Base-by-base conservation (phyloP, 2,329 filamentous ascomycete species). In the Fusarium buxicola region DNA sequence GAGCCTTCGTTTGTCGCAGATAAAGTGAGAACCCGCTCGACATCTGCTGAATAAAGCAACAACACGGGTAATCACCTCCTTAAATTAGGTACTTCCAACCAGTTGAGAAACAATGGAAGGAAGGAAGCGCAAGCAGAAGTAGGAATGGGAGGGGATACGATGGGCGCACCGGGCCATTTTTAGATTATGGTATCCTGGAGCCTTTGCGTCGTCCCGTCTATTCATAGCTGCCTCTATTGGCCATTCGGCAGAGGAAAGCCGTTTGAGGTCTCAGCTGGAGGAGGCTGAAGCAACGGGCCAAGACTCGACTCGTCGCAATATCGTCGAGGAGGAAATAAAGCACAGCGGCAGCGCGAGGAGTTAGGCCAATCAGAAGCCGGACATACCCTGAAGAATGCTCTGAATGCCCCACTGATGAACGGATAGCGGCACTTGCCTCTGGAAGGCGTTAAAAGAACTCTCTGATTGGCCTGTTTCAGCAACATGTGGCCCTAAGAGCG, bases 81-180 rank as follows among this genome's bases (percentile, higher is more conserved):
- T 35, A 10, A 50, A 50, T 41, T 5, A n/a, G n/a, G n/a, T n/a
- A 43, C 30, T 39, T 28, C 16, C 12, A 25, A 41, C 30, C 9
- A 10, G 18, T n/a, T 15, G 21, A 32, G 16, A 34, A 36, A 36
- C 32, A 28, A 31, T 16, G 43, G 21, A 24, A 12, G 34, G 27
- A 2, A 43, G 2, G 7, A 15, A 7, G 13, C n/a, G 30, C 27
- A 34, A 41, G 21, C 10, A 15, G 5, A 16, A 16, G 12, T 15
- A 55, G 21, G 11, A 8, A 6, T 15, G 18, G 21, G 15, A 36
- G 13, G 9, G 12, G 31, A 15, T 25, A 16, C 32, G 8, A 13
- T 4, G 25, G 25, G 56, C n/a, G 53, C 53, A 11, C 11, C 15
- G 44, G 38, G 15, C 46, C 38, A 36, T 59, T 41, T 59, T 36